Evolutionary conservation across 495 filamentous ascomycete species (phyloP).

Genomic region (Penicillium paradoxum): DNA sequence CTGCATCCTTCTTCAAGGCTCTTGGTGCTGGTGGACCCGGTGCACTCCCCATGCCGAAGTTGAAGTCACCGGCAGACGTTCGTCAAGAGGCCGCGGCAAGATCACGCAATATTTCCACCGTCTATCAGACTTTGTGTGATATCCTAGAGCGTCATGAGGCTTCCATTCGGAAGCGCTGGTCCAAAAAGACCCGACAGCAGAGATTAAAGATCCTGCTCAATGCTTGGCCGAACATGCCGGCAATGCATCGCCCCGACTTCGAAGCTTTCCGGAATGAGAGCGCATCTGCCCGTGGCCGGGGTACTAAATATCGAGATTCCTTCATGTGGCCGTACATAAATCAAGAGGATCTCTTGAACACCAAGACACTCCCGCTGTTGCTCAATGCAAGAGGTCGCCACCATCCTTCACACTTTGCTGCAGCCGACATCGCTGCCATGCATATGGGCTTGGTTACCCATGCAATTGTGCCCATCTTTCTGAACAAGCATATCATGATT

Average conservation of each 20-base stretch:
- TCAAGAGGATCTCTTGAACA: slow-evolving; percentile 44
- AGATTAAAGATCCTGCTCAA: slow-evolving; percentile 35
- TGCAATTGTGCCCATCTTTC: slow-evolving; percentile 26
- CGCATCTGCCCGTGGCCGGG: neutral
- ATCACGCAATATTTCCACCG: neutral
- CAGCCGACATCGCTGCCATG: slow-evolving; percentile 24
- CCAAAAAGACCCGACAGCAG: slow-evolving; percentile 42
- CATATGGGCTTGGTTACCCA: neutral
- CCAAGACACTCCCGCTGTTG: slow-evolving; percentile 15
- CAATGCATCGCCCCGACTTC: slow-evolving; percentile 48
- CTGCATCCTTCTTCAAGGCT: neutral
- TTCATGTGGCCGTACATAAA: slow-evolving; percentile 51
- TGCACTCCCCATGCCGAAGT: neutral
- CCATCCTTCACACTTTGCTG: slow-evolving; percentile 37
- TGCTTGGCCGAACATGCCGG: slow-evolving; percentile 47
- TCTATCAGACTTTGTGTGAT: neutral
- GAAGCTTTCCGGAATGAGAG: slow-evolving; percentile 23
- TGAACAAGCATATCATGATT: slow-evolving; percentile 40
- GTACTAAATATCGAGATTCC: neutral
- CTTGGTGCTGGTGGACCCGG: neutral
- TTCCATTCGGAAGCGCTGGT: slow-evolving; percentile 45
- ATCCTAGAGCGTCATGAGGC: slow-evolving; percentile 34
- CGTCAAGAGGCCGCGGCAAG: neutral
- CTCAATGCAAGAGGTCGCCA: slow-evolving; percentile 46
- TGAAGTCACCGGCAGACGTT: neutral